phyloP scores from a whole-genome alignment of 2,329 filamentous ascomycete species.

The Tothia fuscella region DNA sequence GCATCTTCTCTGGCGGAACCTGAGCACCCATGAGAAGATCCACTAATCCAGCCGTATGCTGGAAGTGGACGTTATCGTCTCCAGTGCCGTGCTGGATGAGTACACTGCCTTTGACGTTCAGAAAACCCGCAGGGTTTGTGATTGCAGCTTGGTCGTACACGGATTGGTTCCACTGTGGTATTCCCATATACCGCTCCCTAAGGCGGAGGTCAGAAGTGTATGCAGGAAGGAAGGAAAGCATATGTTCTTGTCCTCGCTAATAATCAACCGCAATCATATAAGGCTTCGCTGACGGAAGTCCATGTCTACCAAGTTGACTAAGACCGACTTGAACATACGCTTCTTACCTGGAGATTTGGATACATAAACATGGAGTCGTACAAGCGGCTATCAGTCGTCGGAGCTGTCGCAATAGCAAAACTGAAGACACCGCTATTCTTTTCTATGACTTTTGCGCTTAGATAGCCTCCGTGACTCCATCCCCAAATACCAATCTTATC shows the following conservation, averaged over 20 bases:
- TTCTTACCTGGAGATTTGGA: no score
- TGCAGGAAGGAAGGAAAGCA: neutral
- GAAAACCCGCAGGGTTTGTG: conserved; percentile 46
- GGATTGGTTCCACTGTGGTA: conserved; percentile 39
- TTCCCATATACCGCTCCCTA: conserved; percentile 49
- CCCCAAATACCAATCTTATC: conserved; percentile 55
- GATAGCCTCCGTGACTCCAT: conserved; percentile 57
- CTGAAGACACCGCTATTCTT: conserved; percentile 49
- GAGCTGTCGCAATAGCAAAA: conserved; percentile 51
- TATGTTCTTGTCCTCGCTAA: conserved; percentile 2
- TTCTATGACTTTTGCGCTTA: conserved; percentile 55
- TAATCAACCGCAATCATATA: conserved; percentile 5
- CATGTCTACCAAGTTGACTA: no score
- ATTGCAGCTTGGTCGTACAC: conserved; percentile 53
- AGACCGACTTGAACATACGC: no score
- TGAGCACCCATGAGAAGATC: conserved; percentile 48
- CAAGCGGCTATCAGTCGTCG: conserved; percentile 57
- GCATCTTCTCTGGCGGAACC: conserved; percentile 49
- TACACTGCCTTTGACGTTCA: conserved; percentile 47
- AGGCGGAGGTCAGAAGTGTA: neutral
- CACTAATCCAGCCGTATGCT: conserved; percentile 49
- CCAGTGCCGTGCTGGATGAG: conserved; percentile 54
- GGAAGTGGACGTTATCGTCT: conserved; percentile 60
- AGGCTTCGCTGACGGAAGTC: no score
- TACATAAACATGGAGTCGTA: conserved; percentile 63